Base-by-base conservation (phyloP, 345 rosid species). In the Eucalyptus marginata region DNA sequence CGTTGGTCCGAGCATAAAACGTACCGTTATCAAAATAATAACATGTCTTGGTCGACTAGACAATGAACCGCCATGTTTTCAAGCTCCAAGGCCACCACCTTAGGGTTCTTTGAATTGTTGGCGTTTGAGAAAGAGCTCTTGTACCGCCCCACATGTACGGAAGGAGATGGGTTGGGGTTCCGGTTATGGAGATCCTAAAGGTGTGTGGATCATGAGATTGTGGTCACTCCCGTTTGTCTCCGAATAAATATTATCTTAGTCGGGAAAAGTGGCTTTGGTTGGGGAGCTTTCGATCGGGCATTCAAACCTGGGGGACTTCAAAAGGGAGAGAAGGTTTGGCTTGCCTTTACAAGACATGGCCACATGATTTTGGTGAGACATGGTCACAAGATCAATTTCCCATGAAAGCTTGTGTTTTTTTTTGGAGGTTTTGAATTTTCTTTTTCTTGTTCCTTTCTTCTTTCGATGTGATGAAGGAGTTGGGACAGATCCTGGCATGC, bases 331-430 rank as follows among this genome's bases (percentile, higher is more conserved):
- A 86, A 79, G 87, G 49, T 76, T 76, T 43, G 84, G 47, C 47
- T 76, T 40, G 47, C 84, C 47, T 76, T 76, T 76, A 76, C 84
- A 76, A 43, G 84, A 76, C 84, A 76, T 40, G 84, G 84, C 84
- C 84, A 43, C 49, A 68, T 86, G 64, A 49, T 89, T 86, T 88
- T 90, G 59, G 59, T 47, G 80, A 85, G 87, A 90, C 91, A 90
- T 10, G 11, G 54, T 36, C 91, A 86, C 91, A 86, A 49, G 90
- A 59, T 25, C 88, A 87, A 62, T 47, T 43, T 43, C 71, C 31
- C 25, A 40, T 76, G 47, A 40, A 76, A 76, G 27, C 47, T 76
- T 40, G 44, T 76, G 43, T n/a, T n/a, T 20, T 20, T 33, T 71
- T 33, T 71, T 76, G 15, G 27, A 76, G 84, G 46, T 71, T 71